phyloP scores from a whole-genome alignment of 805 yeast species.

The Candida parachauliodes region DNA sequence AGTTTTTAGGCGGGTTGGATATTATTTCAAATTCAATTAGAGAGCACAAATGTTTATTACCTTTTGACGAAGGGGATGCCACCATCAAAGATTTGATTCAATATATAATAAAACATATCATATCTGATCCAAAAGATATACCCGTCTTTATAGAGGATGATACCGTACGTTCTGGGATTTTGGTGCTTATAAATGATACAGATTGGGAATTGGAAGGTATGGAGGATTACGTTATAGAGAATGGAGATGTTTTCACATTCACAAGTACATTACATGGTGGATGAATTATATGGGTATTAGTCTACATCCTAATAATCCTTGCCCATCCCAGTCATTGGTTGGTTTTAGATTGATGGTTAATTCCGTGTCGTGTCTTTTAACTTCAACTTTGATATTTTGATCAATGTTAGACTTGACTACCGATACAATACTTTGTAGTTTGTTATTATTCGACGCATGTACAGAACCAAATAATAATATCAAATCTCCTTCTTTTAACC shows the following conservation, averaged over 20 bases:
- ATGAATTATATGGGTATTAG: slow-evolving; percentile 37
- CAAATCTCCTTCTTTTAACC: slow-evolving; percentile 53
- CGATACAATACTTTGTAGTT: slow-evolving; percentile 41
- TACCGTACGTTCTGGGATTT: slow-evolving; percentile 83
- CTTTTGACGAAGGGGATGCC: slow-evolving; percentile 41
- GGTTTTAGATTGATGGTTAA: slow-evolving; percentile 37
- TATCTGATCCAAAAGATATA: slow-evolving; percentile 57
- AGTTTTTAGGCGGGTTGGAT: slow-evolving; percentile 76
- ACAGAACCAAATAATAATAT: slow-evolving; percentile 47
- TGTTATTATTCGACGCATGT: slow-evolving; percentile 53
- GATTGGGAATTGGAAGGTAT: slow-evolving; percentile 97
- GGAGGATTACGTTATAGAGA: slow-evolving; percentile 72
- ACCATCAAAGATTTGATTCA: slow-evolving; percentile 52
- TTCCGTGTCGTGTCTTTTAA: slow-evolving; percentile 27
- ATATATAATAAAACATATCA: slow-evolving; percentile 50
- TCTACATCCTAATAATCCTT: slow-evolving; percentile 68
- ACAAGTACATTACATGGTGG: slow-evolving; percentile 97
- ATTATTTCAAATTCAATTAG: slow-evolving; percentile 63
- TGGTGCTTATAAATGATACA: slow-evolving; percentile 87
- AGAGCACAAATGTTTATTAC: slow-evolving; percentile 45
- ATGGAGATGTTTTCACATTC: slow-evolving; percentile 76
- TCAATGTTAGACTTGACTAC: slow-evolving; percentile 40
- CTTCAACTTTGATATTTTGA: slow-evolving; percentile 20
- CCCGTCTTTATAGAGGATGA: slow-evolving; percentile 80
- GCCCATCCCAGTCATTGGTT: slow-evolving; percentile 56